phyloP scores from a whole-genome alignment of 106 monocot genomes.

The Narthecium ossifragum region DNA sequence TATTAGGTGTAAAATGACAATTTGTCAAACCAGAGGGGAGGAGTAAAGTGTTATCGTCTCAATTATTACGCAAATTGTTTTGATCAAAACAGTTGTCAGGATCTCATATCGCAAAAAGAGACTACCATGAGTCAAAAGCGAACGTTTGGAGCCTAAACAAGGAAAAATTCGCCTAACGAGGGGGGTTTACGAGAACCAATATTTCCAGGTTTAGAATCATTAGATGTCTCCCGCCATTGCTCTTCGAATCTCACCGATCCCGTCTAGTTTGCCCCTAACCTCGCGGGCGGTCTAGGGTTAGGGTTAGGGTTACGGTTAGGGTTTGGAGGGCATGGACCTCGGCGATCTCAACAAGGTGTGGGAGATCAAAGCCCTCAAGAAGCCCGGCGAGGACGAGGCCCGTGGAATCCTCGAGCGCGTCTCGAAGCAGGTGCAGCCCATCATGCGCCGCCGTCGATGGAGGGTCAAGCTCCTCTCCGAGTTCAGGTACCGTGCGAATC shows the following conservation, averaged over 20 bases:
- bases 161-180: no score
- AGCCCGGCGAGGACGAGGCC: constrained; percentile 70
- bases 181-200: no score
- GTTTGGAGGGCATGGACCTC: constrained; percentile 56
- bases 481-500: constrained; percentile 51
- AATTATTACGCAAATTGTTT: no score
- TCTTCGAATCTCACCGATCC: background rate
- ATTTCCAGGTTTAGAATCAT: background rate
- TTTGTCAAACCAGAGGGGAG: no score
- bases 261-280: background rate
- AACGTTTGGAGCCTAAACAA: no score
- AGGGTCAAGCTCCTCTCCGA: constrained; percentile 87
- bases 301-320: background rate
- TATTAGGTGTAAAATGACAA: no score
- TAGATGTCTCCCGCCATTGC: background rate
- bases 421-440: constrained; percentile 93
- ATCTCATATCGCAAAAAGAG: no score
- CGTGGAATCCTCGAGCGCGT: constrained; percentile 56
- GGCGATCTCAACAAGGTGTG: constrained; percentile 74
- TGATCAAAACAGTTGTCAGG: no score
- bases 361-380: constrained; percentile 78
- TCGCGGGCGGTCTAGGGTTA: constrained; percentile 14
- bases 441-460: constrained; percentile 85
- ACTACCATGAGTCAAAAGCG: no score
- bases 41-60: no score